A percentile compares a stretch with the other conserved stretches of the same genome.
phyloP scores from a whole-genome alignment of 345 rosid genomes.

The Raphanus raphanistrum region DNA sequence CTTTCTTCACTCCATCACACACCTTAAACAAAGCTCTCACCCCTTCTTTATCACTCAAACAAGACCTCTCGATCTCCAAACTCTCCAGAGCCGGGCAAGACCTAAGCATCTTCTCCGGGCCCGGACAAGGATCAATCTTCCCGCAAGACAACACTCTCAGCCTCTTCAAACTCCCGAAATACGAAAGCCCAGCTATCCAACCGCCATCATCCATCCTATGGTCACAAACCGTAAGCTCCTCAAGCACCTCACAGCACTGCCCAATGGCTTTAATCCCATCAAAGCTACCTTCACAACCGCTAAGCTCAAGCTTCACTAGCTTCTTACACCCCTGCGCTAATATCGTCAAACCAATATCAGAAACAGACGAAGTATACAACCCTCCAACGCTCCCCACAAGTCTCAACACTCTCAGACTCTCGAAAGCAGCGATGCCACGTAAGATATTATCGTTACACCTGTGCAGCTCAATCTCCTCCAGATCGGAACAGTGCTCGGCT shows the following conservation, averaged over 20 bases:
- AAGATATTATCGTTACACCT: conserved; percentile 67
- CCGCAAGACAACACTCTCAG: conserved; percentile 65
- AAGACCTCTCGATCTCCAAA: conserved; percentile 70
- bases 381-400: conserved; percentile 67
- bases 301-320: conserved; percentile 83
- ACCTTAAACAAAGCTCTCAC: conserved; percentile 71
- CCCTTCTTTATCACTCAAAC: conserved; percentile 61
- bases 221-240: conserved; percentile 65
- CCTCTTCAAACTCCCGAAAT: conserved; percentile 74
- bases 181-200: conserved; percentile 84
- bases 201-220: conserved; percentile 98
- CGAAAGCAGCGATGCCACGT: conserved; percentile 77
- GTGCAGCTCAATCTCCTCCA: conserved; percentile 79
- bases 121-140: conserved; percentile 68
- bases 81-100: conserved; percentile 76
- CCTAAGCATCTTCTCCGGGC: conserved; percentile 61
- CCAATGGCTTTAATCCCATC: conserved; percentile 97
- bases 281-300: conserved; percentile 90
- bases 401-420: conserved; percentile 73
- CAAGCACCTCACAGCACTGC: conserved; percentile 89
- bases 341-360: conserved; percentile 91
- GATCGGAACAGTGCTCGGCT: conserved; percentile 60
- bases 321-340: conserved; percentile 93
- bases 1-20: conserved; percentile 60
- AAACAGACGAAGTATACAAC: conserved; percentile 58